phyloP scores from a whole-genome alignment of 2,329 filamentous ascomycete species.

The Nemania sp. region DNA sequence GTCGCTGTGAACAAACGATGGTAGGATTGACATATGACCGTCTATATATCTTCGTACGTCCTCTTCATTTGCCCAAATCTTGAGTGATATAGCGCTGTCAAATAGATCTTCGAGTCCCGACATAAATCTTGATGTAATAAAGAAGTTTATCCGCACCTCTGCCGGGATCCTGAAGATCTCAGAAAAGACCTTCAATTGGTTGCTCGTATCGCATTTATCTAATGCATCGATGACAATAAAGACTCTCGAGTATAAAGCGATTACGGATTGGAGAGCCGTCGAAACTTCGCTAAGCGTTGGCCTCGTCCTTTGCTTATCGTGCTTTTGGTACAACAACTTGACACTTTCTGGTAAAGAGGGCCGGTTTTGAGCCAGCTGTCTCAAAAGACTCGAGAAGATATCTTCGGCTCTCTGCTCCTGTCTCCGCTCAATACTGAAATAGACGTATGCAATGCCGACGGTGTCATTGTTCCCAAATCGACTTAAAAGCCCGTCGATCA shows the following conservation, averaged over 20 bases:
- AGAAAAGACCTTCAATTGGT: too few relatives aligned
- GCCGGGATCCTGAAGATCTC: too few relatives aligned
- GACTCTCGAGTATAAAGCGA: not conserved
- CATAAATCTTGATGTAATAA: too few relatives aligned
- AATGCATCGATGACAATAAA: not conserved
- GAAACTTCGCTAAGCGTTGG: not conserved
- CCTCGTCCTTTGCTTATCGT: not conserved
- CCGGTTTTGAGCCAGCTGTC: not conserved
- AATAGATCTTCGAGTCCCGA: too few relatives aligned
- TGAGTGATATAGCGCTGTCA: too few relatives aligned
- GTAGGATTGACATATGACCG: too few relatives aligned
- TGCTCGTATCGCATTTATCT: not conserved
- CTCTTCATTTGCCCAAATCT: too few relatives aligned
- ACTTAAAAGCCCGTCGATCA: not conserved
- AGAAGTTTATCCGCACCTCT: too few relatives aligned
- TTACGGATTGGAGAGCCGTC: not conserved
- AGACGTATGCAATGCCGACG: not conserved
- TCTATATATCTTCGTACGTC: too few relatives aligned
- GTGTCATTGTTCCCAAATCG: not conserved
- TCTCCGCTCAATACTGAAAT: not conserved
- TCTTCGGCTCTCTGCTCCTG: not conserved
- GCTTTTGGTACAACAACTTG: not conserved
- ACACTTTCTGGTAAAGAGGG: not conserved
- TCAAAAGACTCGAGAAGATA: not conserved
- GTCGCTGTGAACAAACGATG: too few relatives aligned